Evolutionary conservation across 2,329 filamentous ascomycete species (phyloP).

Genomic region (Thermoascus crustaceus): DNA sequence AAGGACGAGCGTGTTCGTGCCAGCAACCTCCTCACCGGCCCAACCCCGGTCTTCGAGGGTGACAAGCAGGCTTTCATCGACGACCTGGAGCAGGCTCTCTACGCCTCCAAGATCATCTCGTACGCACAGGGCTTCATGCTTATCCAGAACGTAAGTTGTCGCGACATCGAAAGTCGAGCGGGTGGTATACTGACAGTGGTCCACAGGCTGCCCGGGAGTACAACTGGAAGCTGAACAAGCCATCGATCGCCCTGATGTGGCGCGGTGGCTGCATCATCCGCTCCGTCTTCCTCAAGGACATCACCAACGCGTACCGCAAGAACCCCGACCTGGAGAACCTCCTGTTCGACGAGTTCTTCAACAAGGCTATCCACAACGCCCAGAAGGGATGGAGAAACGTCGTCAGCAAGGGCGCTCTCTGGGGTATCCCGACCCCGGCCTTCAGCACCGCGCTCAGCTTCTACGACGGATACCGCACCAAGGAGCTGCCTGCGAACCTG

Average conservation of each 20-base stretch:
- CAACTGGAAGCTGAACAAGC: constrained; percentile 99
- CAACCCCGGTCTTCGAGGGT: constrained; percentile 71
- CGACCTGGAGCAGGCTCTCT: constrained; percentile 96
- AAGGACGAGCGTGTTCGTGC: constrained; percentile 88
- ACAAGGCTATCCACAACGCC: constrained; percentile 95
- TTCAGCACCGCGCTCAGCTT: constrained; percentile 97
- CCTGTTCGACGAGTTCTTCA: constrained; percentile 99
- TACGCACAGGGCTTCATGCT: constrained; percentile 99
- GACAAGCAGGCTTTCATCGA: constrained; percentile 90
- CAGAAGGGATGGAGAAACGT: constrained; percentile 89
- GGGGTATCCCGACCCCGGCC: constrained; percentile 90
- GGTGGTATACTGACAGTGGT: constrained; percentile 5
- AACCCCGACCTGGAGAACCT: constrained; percentile 96
- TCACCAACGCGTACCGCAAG: constrained; percentile 91
- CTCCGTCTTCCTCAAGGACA: constrained; percentile 99
- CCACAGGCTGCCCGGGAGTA: constrained; percentile 85
- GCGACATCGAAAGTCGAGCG: neutral
- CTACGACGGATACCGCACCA: constrained; percentile 98
- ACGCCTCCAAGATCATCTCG: constrained; percentile 99
- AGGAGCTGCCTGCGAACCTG: constrained; percentile 94
- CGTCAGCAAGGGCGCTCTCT: constrained; percentile 81
- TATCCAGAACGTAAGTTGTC: constrained; percentile 76
- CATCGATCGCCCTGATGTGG: constrained; percentile 99
- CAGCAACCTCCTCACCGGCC: constrained; percentile 68
- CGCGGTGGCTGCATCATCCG: constrained; percentile 99